These are phyloP conservation scores for Chlorella sorokiniana DNA, from an alignment of 139 green algal species.

Conservation along the genomic window DNA sequence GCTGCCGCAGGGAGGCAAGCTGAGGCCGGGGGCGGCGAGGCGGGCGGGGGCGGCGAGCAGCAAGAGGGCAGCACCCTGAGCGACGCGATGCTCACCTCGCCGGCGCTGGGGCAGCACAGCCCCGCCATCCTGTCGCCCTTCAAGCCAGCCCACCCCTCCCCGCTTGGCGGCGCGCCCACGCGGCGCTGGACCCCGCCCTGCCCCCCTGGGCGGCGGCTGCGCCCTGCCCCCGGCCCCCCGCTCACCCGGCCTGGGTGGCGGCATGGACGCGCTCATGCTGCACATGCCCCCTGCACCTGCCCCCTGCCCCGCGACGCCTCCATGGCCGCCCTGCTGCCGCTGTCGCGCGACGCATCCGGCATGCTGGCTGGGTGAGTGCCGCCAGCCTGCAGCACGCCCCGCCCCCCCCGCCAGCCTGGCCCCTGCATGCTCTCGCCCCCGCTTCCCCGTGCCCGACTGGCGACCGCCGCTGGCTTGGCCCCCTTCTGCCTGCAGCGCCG, in stretches of 20 bases:
- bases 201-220: neutral
- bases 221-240: neutral
- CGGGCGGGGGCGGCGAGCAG: neutral
- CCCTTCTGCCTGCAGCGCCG: neutral
- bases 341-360: slow-evolving; percentile 9
- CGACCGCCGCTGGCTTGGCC: neutral
- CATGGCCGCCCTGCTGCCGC: neutral
- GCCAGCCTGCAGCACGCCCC: neutral
- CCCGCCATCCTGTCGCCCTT: slow-evolving; percentile 19
- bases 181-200: no score
- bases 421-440: neutral
- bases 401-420: neutral
- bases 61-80: slow-evolving; percentile 10
- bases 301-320: neutral
- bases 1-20: slow-evolving; percentile 13
- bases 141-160: neutral
- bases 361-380: slow-evolving; percentile 25
- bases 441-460: neutral
- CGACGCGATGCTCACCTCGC: slow-evolving; percentile 6
- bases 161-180: no score
- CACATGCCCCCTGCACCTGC: slow-evolving; percentile 4
- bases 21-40: slow-evolving; percentile 2
- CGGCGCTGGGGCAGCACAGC: slow-evolving; percentile 8
- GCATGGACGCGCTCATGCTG: slow-evolving; percentile 13
- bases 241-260: slow-evolving; percentile 8